A percentile compares a stretch with the other conserved stretches of the same genome.
phyloP scores from a whole-genome alignment of 2,329 filamentous ascomycete genomes.

The Colletotrichum coccodes region DNA sequence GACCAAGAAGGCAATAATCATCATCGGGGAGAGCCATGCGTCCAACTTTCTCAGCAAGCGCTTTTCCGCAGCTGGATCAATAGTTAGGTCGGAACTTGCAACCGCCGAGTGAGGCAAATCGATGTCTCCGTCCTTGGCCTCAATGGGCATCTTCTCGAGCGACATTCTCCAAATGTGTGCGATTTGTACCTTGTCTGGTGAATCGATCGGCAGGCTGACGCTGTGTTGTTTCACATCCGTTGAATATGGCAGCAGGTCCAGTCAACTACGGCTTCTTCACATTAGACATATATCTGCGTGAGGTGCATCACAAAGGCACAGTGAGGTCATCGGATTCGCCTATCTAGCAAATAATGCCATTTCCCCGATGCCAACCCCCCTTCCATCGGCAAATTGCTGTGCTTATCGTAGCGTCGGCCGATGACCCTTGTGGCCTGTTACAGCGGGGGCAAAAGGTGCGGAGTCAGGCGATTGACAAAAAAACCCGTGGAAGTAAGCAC shows the following conservation, averaged over 20 bases:
- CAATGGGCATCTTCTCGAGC: constrained; percentile 19
- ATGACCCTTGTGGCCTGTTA: constrained; percentile 21
- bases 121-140: constrained; percentile 16
- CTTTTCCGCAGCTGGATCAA: constrained; percentile 29
- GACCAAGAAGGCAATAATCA: constrained; percentile 41
- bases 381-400: constrained; percentile 12
- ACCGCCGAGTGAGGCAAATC: constrained; percentile 6
- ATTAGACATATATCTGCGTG: constrained; percentile 23
- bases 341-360: constrained; percentile 11
- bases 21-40: constrained; percentile 33
- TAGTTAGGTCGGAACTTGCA: constrained; percentile 5
- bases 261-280: not conserved
- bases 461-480: too few relatives aligned
- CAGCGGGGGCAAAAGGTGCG: constrained; percentile 17
- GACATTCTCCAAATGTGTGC: not conserved
- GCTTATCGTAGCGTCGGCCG: constrained; percentile 15
- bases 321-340: constrained; percentile 29
- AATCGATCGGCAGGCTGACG: not conserved
- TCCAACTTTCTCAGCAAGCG: constrained; percentile 38
- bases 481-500: too few relatives aligned
- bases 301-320: not conserved
- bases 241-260: not conserved
- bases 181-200: too few relatives aligned
- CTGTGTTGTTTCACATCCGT: not conserved
- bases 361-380: constrained; percentile 15